These are phyloP conservation scores for Cantharellus cinnabarinus DNA, from an alignment of 768 basidiomycete species.

Conservation along the genomic window DNA sequence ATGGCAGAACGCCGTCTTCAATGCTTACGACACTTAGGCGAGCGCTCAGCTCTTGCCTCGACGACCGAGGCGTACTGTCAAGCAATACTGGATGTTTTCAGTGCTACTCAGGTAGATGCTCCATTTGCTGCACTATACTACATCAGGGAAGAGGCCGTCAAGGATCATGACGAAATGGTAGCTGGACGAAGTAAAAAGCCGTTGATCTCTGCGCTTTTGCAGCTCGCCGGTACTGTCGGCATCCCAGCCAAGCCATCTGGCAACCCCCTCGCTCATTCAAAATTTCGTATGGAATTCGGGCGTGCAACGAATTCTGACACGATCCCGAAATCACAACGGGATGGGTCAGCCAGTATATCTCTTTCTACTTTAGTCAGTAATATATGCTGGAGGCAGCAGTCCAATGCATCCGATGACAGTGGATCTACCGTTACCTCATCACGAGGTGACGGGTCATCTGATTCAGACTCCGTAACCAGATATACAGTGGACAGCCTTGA, in stretches of 20 bases:
- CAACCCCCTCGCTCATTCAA: background rate
- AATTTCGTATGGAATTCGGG: background rate
- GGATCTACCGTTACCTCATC: background rate
- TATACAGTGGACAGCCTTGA: background rate
- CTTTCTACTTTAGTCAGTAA: background rate
- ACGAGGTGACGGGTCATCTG: background rate
- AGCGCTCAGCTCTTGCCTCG: background rate
- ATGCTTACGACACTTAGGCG: conserved; percentile 9
- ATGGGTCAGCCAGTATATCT: background rate
- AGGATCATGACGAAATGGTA: background rate
- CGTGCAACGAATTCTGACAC: background rate
- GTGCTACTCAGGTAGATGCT: background rate
- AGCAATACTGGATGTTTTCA: background rate
- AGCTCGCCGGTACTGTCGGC: background rate
- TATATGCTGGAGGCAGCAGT: background rate
- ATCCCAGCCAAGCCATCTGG: background rate
- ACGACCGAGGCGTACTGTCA: background rate
- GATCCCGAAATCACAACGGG: background rate
- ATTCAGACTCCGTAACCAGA: too few relatives aligned
- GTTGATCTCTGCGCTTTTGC: background rate
- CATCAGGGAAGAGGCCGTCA: too few relatives aligned
- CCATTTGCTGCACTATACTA: background rate
- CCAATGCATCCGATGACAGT: background rate
- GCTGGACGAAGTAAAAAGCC: background rate
- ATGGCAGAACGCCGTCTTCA: conserved; percentile 11